These are phyloP conservation scores for Apiotrichum gracile DNA, from an alignment of 1,284 basidiomycete species.

Conservation along the genomic window DNA sequence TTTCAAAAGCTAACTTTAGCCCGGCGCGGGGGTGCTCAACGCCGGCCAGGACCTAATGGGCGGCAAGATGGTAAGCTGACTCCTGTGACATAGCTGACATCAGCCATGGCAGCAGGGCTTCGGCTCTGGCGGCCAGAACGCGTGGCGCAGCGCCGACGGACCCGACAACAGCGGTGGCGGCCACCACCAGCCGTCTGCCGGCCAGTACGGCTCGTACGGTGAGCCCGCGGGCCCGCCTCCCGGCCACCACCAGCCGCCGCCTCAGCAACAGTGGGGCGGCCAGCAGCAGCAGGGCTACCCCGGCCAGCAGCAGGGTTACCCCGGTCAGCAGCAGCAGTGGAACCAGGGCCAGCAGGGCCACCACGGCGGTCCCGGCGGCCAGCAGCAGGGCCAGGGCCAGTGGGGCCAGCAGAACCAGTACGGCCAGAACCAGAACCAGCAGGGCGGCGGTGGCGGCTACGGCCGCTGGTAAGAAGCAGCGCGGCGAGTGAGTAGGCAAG, in stretches of 20 bases:
- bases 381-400: background rate
- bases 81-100: background rate
- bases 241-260: background rate
- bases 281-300: background rate
- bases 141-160: constrained; percentile 28
- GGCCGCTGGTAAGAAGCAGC: background rate
- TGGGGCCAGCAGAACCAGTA: background rate
- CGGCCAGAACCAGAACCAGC: background rate
- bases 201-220: background rate
- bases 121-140: constrained; percentile 40
- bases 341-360: background rate
- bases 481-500: too few species aligned
- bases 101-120: constrained; percentile 47
- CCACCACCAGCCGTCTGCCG: background rate
- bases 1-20: constrained; percentile 1
- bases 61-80: constrained; percentile 40
- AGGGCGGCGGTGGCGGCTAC: background rate
- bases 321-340: background rate
- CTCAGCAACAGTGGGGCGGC: background rate
- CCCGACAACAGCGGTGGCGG: background rate
- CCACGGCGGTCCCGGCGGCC: background rate
- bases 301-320: background rate
- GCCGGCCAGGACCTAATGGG: constrained; percentile 43
- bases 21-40: constrained; percentile 37
- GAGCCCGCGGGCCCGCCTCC: constrained; percentile 2